Evolutionary conservation across 805 yeast species (phyloP), one percentile per base, ranked within the genome.

Genomic region (Metschnikowia baotianmanensis): DNA sequence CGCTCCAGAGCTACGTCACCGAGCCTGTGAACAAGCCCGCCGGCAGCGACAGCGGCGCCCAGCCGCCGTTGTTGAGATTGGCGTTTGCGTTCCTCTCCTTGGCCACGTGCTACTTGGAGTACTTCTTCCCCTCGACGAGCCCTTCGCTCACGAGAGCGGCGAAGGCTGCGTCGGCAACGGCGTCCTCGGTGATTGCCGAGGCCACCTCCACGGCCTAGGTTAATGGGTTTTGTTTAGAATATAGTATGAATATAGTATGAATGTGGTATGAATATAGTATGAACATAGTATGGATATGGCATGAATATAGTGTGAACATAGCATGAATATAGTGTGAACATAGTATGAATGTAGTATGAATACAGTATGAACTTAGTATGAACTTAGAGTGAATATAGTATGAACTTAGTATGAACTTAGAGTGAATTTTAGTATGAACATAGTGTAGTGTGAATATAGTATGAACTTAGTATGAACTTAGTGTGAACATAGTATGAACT

Each of bases 31-130:
- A 61, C 51, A 58, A 57, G 53, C 60, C 67, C 37, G 46, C 41
- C 34, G 43, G 43, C 24, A 42, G 56, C 42, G 56, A 50, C n/a
- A 13, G 53, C 36, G 33, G 48, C 42, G 21, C 61, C 11, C 75
- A 78, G 63, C 63, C 80, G 55, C 71, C 74, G 51, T 46, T 76
- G 66, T 68, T 76, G 53, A 66, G 70, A 51, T 43, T 76, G 10
- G 42, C 65, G 5, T 65, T 77, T 55, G 72, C 77, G 24, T n/a
- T 71, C 13, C 58, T 76, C 27, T 72, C 80, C 18, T 49, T 79
- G 40, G 59, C 53, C 37, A 74, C 80, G 31, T 78, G 82, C 51
- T 80, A 80, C 63, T 59, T 77, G 62, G 81, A 77, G 43, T 49
- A 78, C 34, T 45, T 73, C 19, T 66, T 74, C 52, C 83, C 83